Evolutionary conservation across 768 basidiomycete genomes (phyloP).

Genomic region (Lactarius pseudohatsudake): DNA sequence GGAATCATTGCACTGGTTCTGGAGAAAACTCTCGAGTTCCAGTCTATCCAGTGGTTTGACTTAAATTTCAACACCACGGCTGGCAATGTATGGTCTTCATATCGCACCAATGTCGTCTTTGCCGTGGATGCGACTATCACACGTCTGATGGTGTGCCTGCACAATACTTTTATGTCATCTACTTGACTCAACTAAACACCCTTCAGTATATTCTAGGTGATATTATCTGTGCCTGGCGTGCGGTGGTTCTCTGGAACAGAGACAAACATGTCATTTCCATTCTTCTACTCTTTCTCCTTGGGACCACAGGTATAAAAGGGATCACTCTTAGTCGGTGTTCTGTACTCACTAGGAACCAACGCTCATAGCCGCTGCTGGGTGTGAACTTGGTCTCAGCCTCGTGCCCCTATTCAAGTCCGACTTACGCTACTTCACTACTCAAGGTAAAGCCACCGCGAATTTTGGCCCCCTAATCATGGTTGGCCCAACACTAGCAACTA

Average conservation of each 20-base stretch:
- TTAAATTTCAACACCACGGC: neutral
- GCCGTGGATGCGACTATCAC: neutral
- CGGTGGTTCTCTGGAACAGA: slow-evolving; percentile 1
- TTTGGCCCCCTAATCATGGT: neutral
- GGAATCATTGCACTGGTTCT: neutral
- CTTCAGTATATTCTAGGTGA: neutral
- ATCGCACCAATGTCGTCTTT: neutral
- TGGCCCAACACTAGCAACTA: neutral
- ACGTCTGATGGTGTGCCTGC: neutral
- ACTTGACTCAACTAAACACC: neutral
- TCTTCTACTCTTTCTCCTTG: neutral
- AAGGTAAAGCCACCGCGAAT: neutral
- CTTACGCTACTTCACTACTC: too few species aligned
- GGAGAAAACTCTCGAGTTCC: neutral
- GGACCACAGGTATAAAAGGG: neutral
- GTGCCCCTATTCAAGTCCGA: neutral
- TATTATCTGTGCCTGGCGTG: slow-evolving; percentile 2
- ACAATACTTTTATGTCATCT: neutral
- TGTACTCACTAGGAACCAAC: neutral
- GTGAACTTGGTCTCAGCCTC: neutral
- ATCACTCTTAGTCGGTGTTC: too few species aligned
- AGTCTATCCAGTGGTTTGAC: neutral
- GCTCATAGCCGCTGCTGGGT: neutral
- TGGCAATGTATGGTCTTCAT: neutral
- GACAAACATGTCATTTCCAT: neutral